Conservation (phyloP, 352 stramenopile genomes). For the Globisporangium radiosum region DNA sequence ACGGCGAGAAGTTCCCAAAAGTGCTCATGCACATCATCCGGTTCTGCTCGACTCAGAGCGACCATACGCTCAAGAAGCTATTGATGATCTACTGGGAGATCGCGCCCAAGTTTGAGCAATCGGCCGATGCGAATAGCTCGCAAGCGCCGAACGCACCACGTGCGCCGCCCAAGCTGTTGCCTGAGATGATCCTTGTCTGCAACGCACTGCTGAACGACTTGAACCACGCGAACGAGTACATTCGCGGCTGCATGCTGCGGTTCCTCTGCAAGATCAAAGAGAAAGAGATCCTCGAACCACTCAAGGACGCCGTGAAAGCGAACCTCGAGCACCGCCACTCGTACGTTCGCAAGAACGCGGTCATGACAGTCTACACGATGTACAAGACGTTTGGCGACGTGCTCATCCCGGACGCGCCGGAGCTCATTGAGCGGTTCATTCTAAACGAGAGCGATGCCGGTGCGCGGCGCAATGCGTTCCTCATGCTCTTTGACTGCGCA, state of each 20-base stretch:
- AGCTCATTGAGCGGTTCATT: slow-evolving; percentile 96
- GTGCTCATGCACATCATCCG: slow-evolving; percentile 99
- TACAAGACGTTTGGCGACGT: slow-evolving; percentile 93
- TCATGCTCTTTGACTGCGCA: slow-evolving; percentile 99
- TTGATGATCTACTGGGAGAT: slow-evolving; percentile 99
- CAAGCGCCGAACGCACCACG: slow-evolving; percentile 19
- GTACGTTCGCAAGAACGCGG: slow-evolving; percentile 99
- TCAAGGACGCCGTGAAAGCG: slow-evolving; percentile 91
- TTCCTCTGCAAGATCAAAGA: slow-evolving; percentile 99
- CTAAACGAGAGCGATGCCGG: slow-evolving; percentile 92
- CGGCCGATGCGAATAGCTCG: slow-evolving; percentile 12
- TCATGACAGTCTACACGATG: slow-evolving; percentile 97
- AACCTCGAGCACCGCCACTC: slow-evolving; percentile 98
- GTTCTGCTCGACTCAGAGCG: slow-evolving; percentile 98
- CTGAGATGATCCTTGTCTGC: slow-evolving; percentile 99
- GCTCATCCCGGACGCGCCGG: slow-evolving; percentile 96
- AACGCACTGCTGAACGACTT: slow-evolving; percentile 99
- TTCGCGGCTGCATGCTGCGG: slow-evolving; percentile 97
- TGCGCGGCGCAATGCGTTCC: slow-evolving; percentile 96
- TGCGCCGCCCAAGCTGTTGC: slow-evolving; percentile 91
- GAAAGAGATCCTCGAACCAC: slow-evolving; percentile 90
- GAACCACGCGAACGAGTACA: slow-evolving; percentile 99
- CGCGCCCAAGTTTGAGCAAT: slow-evolving; percentile 95
- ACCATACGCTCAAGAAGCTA: slow-evolving; percentile 99
- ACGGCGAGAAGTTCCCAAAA: slow-evolving; percentile 97